Evolutionary conservation across 345 rosid species (phyloP).

Genomic region (Dipteronia sinensis): DNA sequence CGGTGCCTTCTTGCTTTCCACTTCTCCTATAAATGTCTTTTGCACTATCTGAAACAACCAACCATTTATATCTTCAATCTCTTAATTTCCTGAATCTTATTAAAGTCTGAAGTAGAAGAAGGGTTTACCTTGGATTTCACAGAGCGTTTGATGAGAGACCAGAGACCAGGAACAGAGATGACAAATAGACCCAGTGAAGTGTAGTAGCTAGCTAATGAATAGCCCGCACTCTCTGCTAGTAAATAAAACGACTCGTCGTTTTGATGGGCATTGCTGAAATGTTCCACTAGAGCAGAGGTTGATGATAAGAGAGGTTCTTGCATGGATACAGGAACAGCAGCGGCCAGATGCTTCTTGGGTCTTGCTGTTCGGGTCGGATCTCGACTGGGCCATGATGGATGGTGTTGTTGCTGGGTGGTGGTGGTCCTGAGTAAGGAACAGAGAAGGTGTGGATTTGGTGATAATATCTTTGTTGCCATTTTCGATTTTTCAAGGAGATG

Average conservation of each 20-base stretch:
- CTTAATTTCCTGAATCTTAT: not conserved
- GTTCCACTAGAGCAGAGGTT: slow-evolving; percentile 24
- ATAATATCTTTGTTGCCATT: slow-evolving; percentile 37
- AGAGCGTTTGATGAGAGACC: slow-evolving; percentile 98
- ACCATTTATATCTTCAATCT: not conserved
- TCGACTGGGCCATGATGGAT: slow-evolving; percentile 26
- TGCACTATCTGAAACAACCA: slow-evolving; percentile 66
- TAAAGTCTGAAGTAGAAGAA: not conserved
- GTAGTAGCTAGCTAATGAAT: slow-evolving; percentile 90
- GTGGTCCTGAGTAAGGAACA: slow-evolving; percentile 1
- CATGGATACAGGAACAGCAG: slow-evolving; percentile 28
- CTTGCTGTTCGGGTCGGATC: not conserved
- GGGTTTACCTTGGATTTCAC: slow-evolving; percentile 82
- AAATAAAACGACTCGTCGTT: slow-evolving; percentile 41
- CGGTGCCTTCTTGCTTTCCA: slow-evolving; percentile 57
- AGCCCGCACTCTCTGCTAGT: slow-evolving; percentile 58
- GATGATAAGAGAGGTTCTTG: slow-evolving; percentile 35
- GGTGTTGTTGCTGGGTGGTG: slow-evolving; percentile 16
- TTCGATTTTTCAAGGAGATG: not conserved
- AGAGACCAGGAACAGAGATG: slow-evolving; percentile 92
- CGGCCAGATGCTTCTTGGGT: slow-evolving; percentile 18
- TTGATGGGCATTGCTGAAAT: slow-evolving; percentile 18
- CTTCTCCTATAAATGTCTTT: slow-evolving; percentile 68
- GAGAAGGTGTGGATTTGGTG: slow-evolving; percentile 28
- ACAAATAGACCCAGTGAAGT: slow-evolving; percentile 92